phyloP scores from a whole-genome alignment of 2,329 filamentous ascomycete species.

The Tympanopsis confertula region DNA sequence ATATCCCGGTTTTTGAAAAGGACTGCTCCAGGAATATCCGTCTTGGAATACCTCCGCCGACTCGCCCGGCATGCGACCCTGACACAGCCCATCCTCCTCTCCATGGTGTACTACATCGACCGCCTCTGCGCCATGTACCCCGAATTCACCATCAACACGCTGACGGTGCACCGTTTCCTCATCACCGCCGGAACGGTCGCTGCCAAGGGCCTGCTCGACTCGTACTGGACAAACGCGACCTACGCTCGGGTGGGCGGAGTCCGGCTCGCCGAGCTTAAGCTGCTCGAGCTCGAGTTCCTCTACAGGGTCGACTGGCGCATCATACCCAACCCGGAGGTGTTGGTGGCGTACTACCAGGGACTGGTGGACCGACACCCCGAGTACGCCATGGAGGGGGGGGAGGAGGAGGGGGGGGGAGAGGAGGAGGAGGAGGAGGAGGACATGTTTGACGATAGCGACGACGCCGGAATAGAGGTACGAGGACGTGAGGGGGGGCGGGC shows the following conservation, averaged over 20 bases:
- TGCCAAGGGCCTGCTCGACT: slow-evolving; percentile 88
- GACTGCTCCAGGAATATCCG: slow-evolving; percentile 80
- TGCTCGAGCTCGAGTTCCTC: slow-evolving; percentile 87
- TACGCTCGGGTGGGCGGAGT: slow-evolving; percentile 92
- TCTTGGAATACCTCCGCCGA: slow-evolving; percentile 84
- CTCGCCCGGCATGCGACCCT: slow-evolving; percentile 89
- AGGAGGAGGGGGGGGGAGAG: background rate
- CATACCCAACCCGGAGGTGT: slow-evolving; percentile 83
- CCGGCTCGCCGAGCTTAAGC: slow-evolving; percentile 74
- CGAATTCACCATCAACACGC: slow-evolving; percentile 88
- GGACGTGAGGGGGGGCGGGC: too few relatives aligned
- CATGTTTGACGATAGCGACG: background rate
- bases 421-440: background rate
- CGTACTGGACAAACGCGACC: slow-evolving; percentile 96
- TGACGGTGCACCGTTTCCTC: slow-evolving; percentile 93
- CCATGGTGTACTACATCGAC: slow-evolving; percentile 99
- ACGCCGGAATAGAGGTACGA: background rate
- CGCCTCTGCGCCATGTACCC: slow-evolving; percentile 83
- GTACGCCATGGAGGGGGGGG: slow-evolving; percentile 18
- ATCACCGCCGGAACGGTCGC: slow-evolving; percentile 94
- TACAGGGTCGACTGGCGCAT: slow-evolving; percentile 93
- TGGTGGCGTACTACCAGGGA: slow-evolving; percentile 86
- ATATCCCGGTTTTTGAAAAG: too few relatives aligned
- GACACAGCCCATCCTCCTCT: slow-evolving; percentile 83
- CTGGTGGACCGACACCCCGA: slow-evolving; percentile 58